Conservation (phyloP, 2,329 filamentous ascomycete species). For the Fusarium miscanthi region DNA sequence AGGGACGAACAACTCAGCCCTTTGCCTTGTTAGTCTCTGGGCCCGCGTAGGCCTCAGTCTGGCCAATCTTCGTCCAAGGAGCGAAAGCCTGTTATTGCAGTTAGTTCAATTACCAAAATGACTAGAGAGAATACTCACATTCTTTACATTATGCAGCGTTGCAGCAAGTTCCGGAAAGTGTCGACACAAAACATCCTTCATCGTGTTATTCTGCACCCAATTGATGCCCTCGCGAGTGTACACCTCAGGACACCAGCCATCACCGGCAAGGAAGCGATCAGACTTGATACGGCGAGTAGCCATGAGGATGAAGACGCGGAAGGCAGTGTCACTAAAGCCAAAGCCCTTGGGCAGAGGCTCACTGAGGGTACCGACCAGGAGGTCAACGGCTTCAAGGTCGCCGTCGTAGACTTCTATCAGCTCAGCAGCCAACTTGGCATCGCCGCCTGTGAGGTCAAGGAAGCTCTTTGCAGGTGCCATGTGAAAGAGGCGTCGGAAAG, state of each 20-base stretch:
- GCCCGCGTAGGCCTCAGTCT: constrained; percentile 11
- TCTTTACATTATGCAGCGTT: constrained; percentile 6
- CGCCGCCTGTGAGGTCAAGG: constrained; percentile 13
- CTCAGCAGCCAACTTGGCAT: constrained; percentile 12
- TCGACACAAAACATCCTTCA: constrained; percentile 27
- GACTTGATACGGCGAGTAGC: constrained; percentile 25
- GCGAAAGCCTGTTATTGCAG: constrained; percentile 4
- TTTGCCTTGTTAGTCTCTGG: constrained; percentile 21
- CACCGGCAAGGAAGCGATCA: constrained; percentile 22
- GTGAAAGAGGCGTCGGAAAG: constrained; percentile 23
- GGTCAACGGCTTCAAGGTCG: constrained; percentile 11
- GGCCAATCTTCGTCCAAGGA: constrained; percentile 24
- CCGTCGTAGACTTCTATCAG: constrained; percentile 8
- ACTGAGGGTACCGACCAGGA: constrained; percentile 13
- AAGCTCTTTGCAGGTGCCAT: constrained; percentile 18
- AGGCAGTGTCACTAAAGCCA: constrained; percentile 24
- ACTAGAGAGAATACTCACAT: not conserved
- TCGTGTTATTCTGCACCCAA: constrained; percentile 28
- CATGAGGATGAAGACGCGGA: constrained; percentile 30
- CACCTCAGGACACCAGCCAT: constrained; percentile 28
- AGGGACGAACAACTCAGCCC: not conserved
- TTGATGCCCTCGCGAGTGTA: constrained; percentile 23
- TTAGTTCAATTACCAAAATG: not conserved
- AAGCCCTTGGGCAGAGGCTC: constrained; percentile 19
- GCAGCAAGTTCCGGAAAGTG: constrained; percentile 30